phyloP scores from a whole-genome alignment of 2,329 filamentous ascomycete species.

The Neopestalotiopsis sp. region DNA sequence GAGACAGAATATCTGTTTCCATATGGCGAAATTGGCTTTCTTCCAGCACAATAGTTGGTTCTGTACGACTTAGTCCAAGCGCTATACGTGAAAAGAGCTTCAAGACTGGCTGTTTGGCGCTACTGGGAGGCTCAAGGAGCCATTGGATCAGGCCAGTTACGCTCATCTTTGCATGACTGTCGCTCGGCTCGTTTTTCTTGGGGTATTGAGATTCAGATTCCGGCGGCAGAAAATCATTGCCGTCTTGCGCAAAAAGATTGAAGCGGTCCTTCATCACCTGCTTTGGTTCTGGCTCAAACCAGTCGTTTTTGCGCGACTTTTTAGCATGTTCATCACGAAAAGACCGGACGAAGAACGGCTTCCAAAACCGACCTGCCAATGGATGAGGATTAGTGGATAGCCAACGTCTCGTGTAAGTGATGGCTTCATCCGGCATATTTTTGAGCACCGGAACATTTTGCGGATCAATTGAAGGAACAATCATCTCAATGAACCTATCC shows the following conservation, averaged over 20 bases:
- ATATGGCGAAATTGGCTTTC: conserved; percentile 50
- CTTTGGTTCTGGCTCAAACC: conserved; percentile 34
- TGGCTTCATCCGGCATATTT: background rate
- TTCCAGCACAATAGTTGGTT: conserved; percentile 51
- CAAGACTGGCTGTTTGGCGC: conserved; percentile 50
- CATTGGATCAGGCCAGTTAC: conserved; percentile 55
- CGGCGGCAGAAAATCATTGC: conserved; percentile 44
- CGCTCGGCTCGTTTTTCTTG: conserved; percentile 30
- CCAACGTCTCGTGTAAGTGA: conserved; percentile 5
- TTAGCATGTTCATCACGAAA: conserved; percentile 43
- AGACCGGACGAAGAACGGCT: conserved; percentile 48
- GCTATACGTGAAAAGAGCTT: conserved; percentile 66
- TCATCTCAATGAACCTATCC: conserved; percentile 63
- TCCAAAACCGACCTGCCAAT: conserved; percentile 36
- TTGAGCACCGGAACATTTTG: conserved; percentile 5
- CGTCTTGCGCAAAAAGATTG: conserved; percentile 62
- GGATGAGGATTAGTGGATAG: conserved; percentile 6
- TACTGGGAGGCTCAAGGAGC: conserved; percentile 54
- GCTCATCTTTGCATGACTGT: conserved; percentile 32
- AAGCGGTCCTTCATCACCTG: conserved; percentile 47
- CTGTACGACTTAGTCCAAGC: conserved; percentile 59
- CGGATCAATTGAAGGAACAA: conserved; percentile 46
- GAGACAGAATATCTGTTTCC: conserved; percentile 45
- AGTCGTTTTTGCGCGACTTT: conserved; percentile 40
- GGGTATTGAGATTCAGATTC: conserved; percentile 33